Base-by-base conservation (phyloP, 2,329 filamentous ascomycete species). In the Hypoxylon sp. region DNA sequence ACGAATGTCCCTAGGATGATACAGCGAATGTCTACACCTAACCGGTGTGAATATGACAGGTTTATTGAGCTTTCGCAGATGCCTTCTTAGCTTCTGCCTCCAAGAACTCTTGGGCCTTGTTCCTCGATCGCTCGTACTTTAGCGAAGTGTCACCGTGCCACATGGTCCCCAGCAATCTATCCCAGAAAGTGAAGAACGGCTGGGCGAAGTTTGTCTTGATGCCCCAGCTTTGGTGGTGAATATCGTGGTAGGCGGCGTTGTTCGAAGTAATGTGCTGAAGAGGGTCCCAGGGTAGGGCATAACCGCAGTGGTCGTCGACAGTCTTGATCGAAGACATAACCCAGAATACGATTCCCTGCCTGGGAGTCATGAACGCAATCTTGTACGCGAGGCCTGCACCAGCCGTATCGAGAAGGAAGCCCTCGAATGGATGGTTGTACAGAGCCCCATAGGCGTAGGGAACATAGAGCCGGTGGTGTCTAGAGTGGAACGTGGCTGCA, bases 191-290 rank as follows among this genome's bases (percentile, higher is more conserved):
- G 82, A 98, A 98, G 82, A 94, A 97, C 2, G 93, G 93, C 80
- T 97, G 93, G 4, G 90, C 91, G 79, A 93, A 97, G 82, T 97
- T 97, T 71, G 91, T 92, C 87, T 98, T 99, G 86, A 99, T 97
- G 63, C 96, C 96, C 94, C 95, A 98, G 80, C 93, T 97, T 82
- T 99, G 96, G 82, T 99, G 96, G 81, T 99, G 96, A 65, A 99
- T 95, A 77, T 99, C 96, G 78, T 99, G 96, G 80, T 98, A 99
- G 36, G 90, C 91, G 25, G 96, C 95, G 74, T 98, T 98, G 85
- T 99, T 98, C 79, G 92, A 92, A 48, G 94, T 97, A 67, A 98
- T 86, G 77, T 91, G 90, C 84, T 98, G 94, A 59, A 98, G 84
- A 1, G 95, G 95, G 79, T 99, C 96, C 89, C 92, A 98, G 1